phyloP scores from a whole-genome alignment of 441 rosid genomes.

The Adansonia rubrostipa region DNA sequence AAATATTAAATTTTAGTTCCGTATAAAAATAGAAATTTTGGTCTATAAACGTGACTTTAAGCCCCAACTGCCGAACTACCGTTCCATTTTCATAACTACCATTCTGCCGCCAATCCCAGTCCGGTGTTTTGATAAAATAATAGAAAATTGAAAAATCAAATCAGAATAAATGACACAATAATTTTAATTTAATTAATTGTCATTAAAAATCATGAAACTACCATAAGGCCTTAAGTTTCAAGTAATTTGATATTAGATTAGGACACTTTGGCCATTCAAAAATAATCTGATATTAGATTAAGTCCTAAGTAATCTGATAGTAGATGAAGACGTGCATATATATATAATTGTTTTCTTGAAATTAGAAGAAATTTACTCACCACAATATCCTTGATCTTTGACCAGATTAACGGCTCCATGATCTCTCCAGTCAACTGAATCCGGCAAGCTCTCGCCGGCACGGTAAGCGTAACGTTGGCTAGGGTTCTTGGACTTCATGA shows the following conservation, averaged over 20 bases:
- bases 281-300: too few species aligned
- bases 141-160: background rate
- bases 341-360: background rate
- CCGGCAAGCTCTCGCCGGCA: slow-evolving; percentile 45
- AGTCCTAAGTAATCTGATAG: too few species aligned
- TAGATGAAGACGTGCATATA: background rate
- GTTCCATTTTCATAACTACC: slow-evolving; percentile 26
- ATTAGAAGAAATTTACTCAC: slow-evolving; percentile 36
- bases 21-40: background rate
- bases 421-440: slow-evolving; percentile 61
- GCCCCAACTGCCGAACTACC: slow-evolving; percentile 14
- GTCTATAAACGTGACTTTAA: background rate
- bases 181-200: background rate
- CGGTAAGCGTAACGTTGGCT: slow-evolving; percentile 41
- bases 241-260: background rate
- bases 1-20: too few species aligned
- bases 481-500: slow-evolving; percentile 50
- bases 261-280: background rate
- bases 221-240: background rate
- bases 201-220: background rate
- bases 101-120: slow-evolving; percentile 17
- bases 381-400: slow-evolving; percentile 72
- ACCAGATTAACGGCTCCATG: slow-evolving; percentile 60
- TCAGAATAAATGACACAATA: background rate
- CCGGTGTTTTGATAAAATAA: background rate